Conservation (phyloP, 1,139 yeast genomes). For the Lodderomyces jiufengensis region DNA sequence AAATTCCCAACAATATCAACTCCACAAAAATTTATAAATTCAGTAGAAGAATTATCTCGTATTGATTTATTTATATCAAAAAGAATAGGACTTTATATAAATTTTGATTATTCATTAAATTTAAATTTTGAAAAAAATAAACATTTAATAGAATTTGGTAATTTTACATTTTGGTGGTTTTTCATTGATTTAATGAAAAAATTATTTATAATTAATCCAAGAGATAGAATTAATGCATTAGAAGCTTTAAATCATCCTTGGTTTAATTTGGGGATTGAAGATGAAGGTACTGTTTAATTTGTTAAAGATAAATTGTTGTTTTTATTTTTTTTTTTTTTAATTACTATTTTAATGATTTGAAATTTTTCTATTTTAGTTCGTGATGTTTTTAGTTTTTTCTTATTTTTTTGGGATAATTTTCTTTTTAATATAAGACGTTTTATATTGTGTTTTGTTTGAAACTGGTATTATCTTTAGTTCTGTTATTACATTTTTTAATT, state of each 20-base stretch:
- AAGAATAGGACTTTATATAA: constrained; percentile 38
- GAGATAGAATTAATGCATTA: constrained; percentile 58
- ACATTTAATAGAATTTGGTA: constrained; percentile 41
- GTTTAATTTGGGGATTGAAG: constrained; percentile 73
- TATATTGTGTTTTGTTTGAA: no score
- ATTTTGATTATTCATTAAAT: constrained; percentile 39
- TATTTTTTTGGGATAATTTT: no score
- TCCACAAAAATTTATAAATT: constrained; percentile 46
- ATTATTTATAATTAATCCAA: constrained; percentile 62
- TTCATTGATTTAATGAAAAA: constrained; percentile 63
- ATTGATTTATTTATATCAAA: constrained; percentile 47
- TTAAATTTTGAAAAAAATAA: constrained; percentile 41
- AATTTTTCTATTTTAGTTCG: no score
- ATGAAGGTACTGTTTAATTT: constrained; percentile 56
- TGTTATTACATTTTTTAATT: no score
- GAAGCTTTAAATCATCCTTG: constrained; percentile 75
- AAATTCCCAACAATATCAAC: constrained; percentile 36
- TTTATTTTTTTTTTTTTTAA: no score
- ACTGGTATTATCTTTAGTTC: no score
- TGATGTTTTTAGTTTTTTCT: no score
- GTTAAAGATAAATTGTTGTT: no score
- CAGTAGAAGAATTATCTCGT: constrained; percentile 50
- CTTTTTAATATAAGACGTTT: no score
- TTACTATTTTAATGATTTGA: no score
- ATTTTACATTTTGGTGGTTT: constrained; percentile 73